Percentiles rank a stretch among this genome's conserved stretches.
Conservation (phyloP, 202 grass and related monocot species). For the Hordeum pubiflorum region DNA sequence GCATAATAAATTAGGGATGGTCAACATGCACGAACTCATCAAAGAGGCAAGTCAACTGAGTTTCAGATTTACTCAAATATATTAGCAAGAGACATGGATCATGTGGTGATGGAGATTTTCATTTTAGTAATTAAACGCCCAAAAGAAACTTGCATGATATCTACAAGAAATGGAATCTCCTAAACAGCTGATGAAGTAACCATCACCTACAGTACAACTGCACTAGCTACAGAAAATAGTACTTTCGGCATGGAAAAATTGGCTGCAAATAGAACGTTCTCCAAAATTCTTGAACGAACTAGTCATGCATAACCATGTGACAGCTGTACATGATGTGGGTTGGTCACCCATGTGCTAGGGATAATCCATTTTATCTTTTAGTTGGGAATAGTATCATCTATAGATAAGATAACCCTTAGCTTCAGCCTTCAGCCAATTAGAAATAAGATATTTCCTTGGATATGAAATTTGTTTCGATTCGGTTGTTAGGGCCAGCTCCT, state of each 20-base stretch:
- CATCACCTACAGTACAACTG: background rate
- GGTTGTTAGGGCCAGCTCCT: background rate
- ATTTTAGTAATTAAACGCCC: background rate
- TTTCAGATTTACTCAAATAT: background rate
- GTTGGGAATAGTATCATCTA: background rate
- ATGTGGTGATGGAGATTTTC: background rate
- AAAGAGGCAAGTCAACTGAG: background rate
- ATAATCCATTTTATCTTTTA: background rate
- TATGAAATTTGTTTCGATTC: background rate
- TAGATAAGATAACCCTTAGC: background rate
- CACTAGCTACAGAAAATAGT: background rate
- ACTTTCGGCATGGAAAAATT: background rate
- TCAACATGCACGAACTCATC: background rate
- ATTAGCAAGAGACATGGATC: slow-evolving; percentile 2
- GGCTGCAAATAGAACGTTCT: background rate
- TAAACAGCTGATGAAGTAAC: background rate
- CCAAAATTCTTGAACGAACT: background rate
- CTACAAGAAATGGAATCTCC: background rate
- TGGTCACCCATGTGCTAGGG: background rate
- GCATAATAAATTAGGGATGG: background rate
- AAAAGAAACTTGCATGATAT: background rate
- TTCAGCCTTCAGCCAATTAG: background rate
- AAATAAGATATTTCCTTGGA: slow-evolving; percentile 2
- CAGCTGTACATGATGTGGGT: background rate
- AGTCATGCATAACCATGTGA: background rate